Conservation (phyloP, 768 basidiomycete genomes). For the Sporobolomyces phaffii region DNA sequence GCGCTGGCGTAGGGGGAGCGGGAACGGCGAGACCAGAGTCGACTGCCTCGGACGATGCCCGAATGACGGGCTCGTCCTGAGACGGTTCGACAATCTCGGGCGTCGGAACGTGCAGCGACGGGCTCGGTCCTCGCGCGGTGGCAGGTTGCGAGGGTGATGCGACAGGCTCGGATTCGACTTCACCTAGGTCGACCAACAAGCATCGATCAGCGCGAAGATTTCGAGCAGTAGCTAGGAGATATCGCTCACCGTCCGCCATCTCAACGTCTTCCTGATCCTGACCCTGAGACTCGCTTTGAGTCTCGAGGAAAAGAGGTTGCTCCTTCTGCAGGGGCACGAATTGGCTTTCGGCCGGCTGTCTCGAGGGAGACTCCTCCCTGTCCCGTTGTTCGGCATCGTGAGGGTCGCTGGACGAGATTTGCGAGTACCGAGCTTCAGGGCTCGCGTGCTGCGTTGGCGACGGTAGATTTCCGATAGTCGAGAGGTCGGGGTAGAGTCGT, state of each 20-base stretch:
- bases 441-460: not conserved
- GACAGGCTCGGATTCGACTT: not conserved
- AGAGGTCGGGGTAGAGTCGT: not conserved
- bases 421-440: not conserved
- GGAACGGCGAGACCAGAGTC: not conserved
- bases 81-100: constrained; percentile 5
- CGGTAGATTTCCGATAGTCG: constrained; percentile 6
- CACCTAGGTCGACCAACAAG: not conserved
- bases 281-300: not conserved
- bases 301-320: constrained; percentile 30
- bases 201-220: too few relatives aligned
- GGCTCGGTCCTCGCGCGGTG: not conserved
- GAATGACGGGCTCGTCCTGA: not conserved
- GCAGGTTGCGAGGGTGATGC: not conserved
- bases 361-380: not conserved
- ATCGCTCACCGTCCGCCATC: constrained; percentile 1
- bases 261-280: constrained; percentile 3
- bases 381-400: constrained; percentile 1
- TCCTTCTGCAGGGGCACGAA: constrained; percentile 22
- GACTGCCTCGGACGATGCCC: not conserved
- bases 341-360: constrained; percentile 9
- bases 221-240: not conserved
- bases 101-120: not conserved
- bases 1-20: constrained; percentile 1
- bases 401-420: not conserved